Conservation (phyloP, 495 filamentous ascomycete genomes). For the Xylaria telfairii region DNA sequence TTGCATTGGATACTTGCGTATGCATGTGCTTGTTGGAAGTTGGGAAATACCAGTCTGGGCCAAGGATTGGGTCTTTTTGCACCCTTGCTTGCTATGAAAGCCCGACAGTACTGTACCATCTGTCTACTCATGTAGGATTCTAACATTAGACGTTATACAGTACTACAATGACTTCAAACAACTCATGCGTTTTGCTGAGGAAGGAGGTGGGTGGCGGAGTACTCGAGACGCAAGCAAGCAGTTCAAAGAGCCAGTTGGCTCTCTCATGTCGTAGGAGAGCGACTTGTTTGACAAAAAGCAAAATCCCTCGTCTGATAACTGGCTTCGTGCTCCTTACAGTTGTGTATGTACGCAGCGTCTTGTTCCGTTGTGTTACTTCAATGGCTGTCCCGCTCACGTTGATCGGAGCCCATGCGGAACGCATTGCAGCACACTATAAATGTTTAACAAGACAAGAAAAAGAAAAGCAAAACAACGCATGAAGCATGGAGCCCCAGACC, state of each 20-base stretch:
- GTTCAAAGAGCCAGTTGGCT: background rate
- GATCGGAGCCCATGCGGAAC: slow-evolving; percentile 18
- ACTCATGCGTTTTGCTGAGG: background rate
- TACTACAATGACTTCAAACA: background rate
- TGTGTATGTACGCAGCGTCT: background rate
- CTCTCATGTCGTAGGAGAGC: background rate
- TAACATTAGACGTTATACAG: background rate
- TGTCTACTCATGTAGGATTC: background rate
- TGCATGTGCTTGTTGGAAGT: background rate
- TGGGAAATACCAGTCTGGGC: background rate
- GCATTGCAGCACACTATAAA: slow-evolving; percentile 17
- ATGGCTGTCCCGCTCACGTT: background rate
- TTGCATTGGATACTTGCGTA: background rate
- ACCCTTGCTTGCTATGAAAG: background rate
- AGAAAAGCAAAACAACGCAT: slow-evolving; percentile 12
- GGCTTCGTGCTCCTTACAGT: background rate
- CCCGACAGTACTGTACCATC: background rate
- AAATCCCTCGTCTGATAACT: background rate
- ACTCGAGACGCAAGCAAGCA: background rate
- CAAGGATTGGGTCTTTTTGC: background rate
- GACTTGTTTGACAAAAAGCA: background rate
- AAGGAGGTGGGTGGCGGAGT: background rate
- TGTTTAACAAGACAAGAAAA: slow-evolving; percentile 34
- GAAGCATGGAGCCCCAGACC: slow-evolving; percentile 35
- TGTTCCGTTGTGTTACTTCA: slow-evolving; percentile 5